Evolutionary conservation across 208 protist genomes (phyloP), one percentile per base, ranked within the genome.

Genomic region (Novymonas esmeraldas): DNA sequence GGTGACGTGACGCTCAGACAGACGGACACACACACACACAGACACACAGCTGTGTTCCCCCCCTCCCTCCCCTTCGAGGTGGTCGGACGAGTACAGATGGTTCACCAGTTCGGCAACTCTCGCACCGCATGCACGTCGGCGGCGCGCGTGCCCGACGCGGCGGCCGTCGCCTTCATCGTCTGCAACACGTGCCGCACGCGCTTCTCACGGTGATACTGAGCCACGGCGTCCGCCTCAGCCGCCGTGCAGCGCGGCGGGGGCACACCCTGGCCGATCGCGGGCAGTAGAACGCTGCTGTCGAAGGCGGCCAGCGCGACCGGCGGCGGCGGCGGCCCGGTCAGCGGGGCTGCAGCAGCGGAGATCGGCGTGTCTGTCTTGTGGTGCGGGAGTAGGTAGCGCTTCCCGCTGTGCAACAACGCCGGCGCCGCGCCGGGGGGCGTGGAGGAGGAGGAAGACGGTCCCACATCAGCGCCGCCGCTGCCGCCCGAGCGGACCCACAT

Each of bases 71-170:
- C n/a, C n/a, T n/a, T n/a, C n/a, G n/a, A n/a, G n/a, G n/a, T n/a
- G n/a, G n/a, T n/a, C n/a, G 39, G 24, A 45, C 52, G 10, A 33
- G 6, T 52, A 64, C 52, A 64, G n/a, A n/a, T 57, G 14, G 22
- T 42, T 34, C 61, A 87, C 73, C 72, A 82, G 26, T 83, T 71
- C 1, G 81, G 81, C 36, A 87, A 62, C 31, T 74, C 63, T 10
- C 64, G 77, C 45, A 87, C 81, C 7, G 73, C 70, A 50, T 72
- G 56, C 22, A 81, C 70, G 39, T 87, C 81, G 6, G 62, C 70
- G 16, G 74, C 70, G 13, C 62, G 69, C 6, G 44, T 66, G 5
- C 31, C 41, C 20, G 42, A 29, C 18, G 60, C 62, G 16, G 62
- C n/a, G 11, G 9, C 18, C 0, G 46, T 24, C 46, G 44, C 42